Percentiles rank a stretch among this genome's conserved stretches.
These are phyloP conservation scores for Globisporangium uncinulatum DNA, from an alignment of 352 stramenopile genomes.

Conservation along the genomic window DNA sequence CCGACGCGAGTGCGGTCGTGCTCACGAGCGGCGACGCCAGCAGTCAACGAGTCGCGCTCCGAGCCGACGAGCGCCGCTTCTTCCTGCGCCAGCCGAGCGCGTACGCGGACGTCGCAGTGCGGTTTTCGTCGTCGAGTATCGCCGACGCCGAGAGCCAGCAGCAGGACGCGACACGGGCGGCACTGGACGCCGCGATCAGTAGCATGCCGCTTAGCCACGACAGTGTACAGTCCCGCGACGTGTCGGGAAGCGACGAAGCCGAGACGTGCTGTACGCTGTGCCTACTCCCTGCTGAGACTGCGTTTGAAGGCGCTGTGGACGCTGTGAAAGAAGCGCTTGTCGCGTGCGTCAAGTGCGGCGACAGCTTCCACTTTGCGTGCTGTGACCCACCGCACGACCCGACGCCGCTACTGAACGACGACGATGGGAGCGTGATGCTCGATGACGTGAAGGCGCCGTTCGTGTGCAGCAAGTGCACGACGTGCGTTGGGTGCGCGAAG, in stretches of 20 bases:
- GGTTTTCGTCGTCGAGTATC: constrained; percentile 4
- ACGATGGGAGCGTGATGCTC: constrained; percentile 49
- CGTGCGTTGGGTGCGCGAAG: constrained; percentile 52
- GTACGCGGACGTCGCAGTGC: constrained; percentile 9
- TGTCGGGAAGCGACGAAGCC: background rate
- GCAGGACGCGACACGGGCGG: constrained; percentile 8
- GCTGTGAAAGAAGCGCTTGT: constrained; percentile 34
- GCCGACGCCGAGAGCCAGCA: constrained; percentile 1
- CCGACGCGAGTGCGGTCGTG: constrained; percentile 1
- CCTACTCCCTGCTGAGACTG: constrained; percentile 14
- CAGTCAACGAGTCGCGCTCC: constrained; percentile 1
- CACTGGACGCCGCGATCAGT: constrained; percentile 8
- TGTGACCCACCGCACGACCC: constrained; percentile 66
- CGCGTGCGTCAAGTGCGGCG: constrained; percentile 44
- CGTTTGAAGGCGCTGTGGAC: background rate
- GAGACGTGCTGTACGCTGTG: constrained; percentile 16
- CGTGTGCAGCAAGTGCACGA: constrained; percentile 57
- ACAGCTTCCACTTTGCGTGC: constrained; percentile 60
- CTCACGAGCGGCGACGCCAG: constrained; percentile 1
- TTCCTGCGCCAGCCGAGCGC: constrained; percentile 5
- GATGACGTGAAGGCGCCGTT: constrained; percentile 64
- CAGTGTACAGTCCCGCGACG: background rate
- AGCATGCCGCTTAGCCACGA: constrained; percentile 1
- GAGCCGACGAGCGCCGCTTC: constrained; percentile 1
- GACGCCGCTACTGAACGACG: constrained; percentile 47